A percentile compares a stretch with the other conserved stretches of the same genome.
Conservation (phyloP, 2,329 filamentous ascomycete species). For the Colletotrichum sp. region DNA sequence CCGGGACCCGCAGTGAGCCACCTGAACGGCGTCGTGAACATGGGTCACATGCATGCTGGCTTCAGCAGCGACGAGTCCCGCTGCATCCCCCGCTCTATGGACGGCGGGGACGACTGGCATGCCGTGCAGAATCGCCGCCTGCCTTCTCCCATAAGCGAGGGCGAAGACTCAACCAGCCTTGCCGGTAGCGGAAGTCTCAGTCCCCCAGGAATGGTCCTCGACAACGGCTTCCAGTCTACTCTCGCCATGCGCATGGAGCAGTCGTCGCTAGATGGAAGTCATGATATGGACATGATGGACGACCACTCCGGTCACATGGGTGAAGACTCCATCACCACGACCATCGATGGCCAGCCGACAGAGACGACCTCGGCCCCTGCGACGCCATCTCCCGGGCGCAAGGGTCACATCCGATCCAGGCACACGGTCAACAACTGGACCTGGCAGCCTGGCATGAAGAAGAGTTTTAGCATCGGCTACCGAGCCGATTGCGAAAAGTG, state of each 20-base stretch:
- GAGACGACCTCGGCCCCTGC: constrained; percentile 31
- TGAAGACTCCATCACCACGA: constrained; percentile 3
- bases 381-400: constrained; percentile 51
- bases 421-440: constrained; percentile 68
- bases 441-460: constrained; percentile 68
- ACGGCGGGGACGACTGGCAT: constrained; percentile 53
- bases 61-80: constrained; percentile 41
- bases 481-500: constrained; percentile 81
- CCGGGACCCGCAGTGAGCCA: constrained; percentile 30
- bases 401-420: constrained; percentile 62
- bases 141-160: constrained; percentile 66
- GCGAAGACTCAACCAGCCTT: constrained; percentile 44
- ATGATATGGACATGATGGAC: constrained; percentile 37
- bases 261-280: constrained; percentile 13
- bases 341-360: background rate
- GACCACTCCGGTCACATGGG: background rate
- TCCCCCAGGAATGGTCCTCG: constrained; percentile 35
- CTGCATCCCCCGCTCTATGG: constrained; percentile 54
- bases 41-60: constrained; percentile 44
- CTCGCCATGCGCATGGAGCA: constrained; percentile 38
- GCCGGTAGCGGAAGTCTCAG: constrained; percentile 34
- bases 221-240: constrained; percentile 38
- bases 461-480: constrained; percentile 79
- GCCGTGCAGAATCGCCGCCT: constrained; percentile 58
- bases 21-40: constrained; percentile 39